Evolutionary conservation across 768 basidiomycete species (phyloP).

Genomic region (Russula dissimulans): DNA sequence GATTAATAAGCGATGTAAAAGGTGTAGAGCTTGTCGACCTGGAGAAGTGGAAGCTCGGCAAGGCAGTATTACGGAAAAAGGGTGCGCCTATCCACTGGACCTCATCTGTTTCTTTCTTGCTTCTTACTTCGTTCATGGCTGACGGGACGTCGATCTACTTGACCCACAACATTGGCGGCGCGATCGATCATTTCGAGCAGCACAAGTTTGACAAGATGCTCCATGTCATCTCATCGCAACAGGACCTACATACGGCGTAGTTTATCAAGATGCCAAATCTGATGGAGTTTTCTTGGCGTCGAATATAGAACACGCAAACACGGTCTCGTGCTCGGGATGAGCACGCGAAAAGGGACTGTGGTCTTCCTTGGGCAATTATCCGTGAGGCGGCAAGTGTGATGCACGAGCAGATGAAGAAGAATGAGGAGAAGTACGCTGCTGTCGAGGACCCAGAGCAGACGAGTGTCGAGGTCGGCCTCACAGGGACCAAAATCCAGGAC

Average conservation of each 20-base stretch:
- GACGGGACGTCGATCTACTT: constrained; percentile 93
- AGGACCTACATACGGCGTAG: constrained; percentile 81
- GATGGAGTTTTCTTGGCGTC: constrained; percentile 84
- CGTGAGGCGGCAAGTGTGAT: constrained; percentile 81
- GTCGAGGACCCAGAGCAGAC: constrained; percentile 81
- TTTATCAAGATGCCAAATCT: constrained; percentile 90
- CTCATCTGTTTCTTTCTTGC: no score
- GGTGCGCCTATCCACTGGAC: constrained; percentile 33
- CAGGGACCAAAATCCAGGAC: constrained; percentile 96
- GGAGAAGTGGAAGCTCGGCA: constrained; percentile 82
- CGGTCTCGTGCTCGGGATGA: constrained; percentile 68
- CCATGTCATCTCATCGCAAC: constrained; percentile 85
- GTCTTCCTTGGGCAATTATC: constrained; percentile 93
- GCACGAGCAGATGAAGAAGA: constrained; percentile 96
- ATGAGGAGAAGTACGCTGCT: constrained; percentile 85
- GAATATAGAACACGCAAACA: constrained; percentile 78
- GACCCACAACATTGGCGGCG: constrained; percentile 91
- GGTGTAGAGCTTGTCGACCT: constrained; percentile 84
- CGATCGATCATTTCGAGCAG: constrained; percentile 84
- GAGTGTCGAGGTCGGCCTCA: constrained; percentile 80
- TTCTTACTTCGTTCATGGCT: background rate
- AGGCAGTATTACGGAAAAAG: constrained; percentile 81
- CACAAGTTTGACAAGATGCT: constrained; percentile 91
- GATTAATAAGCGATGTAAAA: constrained; percentile 65
- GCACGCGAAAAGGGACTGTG: constrained; percentile 84